Evolutionary conservation across 2,329 filamentous ascomycete species (phyloP).

Genomic region (Colletotrichum melonis): DNA sequence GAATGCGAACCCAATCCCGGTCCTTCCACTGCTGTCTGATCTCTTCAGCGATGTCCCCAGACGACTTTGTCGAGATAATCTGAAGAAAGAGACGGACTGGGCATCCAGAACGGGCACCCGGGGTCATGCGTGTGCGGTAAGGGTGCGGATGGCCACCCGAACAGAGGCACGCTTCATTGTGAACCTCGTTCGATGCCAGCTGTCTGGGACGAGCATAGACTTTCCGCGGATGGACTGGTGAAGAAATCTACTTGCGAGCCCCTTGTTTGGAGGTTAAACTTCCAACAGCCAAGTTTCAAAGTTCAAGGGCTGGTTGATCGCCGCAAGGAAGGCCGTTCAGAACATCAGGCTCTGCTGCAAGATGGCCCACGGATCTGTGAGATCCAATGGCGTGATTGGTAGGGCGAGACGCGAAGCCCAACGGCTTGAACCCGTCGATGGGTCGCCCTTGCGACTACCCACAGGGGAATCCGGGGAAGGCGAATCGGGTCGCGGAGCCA

Average conservation of each 20-base stretch:
- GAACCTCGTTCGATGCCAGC: conserved; percentile 6
- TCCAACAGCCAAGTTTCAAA: conserved; percentile 33
- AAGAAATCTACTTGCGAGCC: conserved; percentile 14
- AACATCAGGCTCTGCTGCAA: conserved; percentile 21
- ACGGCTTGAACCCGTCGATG: conserved; percentile 2
- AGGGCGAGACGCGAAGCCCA: not conserved
- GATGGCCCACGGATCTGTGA: not conserved
- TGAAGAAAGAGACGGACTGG: conserved; percentile 17
- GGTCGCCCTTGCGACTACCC: conserved; percentile 18
- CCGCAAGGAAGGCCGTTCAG: conserved; percentile 21
- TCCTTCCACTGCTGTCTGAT: conserved; percentile 29
- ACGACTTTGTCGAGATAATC: not conserved
- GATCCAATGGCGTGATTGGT: conserved; percentile 7
- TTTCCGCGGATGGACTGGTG: not conserved
- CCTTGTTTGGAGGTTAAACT: conserved; percentile 19
- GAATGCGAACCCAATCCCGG: conserved; percentile 7
- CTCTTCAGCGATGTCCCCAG: conserved; percentile 26
- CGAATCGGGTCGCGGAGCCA: not conserved
- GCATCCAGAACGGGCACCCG: not conserved
- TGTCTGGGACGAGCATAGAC: not conserved
- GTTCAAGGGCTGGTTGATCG: conserved; percentile 18
- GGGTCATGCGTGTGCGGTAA: conserved; percentile 7
- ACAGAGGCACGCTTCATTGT: not conserved
- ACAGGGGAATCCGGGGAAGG: conserved; percentile 22
- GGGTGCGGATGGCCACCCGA: not conserved